Base-by-base conservation (phyloP, 2,329 filamentous ascomycete genomes). In the Microcera coccophila region DNA sequence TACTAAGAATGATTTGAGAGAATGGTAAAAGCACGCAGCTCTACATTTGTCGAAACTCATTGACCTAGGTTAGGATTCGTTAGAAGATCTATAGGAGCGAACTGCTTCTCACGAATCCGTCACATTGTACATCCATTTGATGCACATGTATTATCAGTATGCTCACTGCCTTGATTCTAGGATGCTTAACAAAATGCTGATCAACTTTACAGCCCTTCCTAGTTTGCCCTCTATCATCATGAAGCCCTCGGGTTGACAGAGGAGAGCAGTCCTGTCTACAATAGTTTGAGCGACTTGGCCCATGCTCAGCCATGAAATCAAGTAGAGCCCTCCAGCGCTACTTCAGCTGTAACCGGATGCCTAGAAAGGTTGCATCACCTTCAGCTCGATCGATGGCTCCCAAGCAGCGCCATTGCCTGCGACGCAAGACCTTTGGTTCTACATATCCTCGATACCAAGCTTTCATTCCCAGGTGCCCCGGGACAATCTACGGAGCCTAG, bases 341-440 rank as follows among this genome's bases (percentile, higher is more conserved):
- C 29, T 4, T 22, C 20, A 2, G 26, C 28, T 4, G 39, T 29
- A 5, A 22, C 19, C 29, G 16, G 16, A 32, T 41, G 33, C n/a
- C 19, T 45, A 9, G 39, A 41, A 29, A 41, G 20, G 9, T 14
- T 45, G 14, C 20, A 38, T 4, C 19, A 24, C 7, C 16, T 28
- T 2, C 18, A 29, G 9, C 38, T 45, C 15, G 42, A 41, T 17
- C 38, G 42, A 4, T 45, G 42, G 42, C 42, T 45, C 10, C 39
- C 42, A 3, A 38, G 42, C 17, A 41, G 31, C 4, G 33, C 28
- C 2, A 38, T 41, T 11, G 42, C 38, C 16, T 45, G 42, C n/a
- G 34, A 22, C 17, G 42, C 42, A n/a, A 45, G 21, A 0, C 38
- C 34, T 4, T 10, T 37, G 14, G 12, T 41, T 20, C 31, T 45